These are phyloP conservation scores for Boletus rubroflammeus DNA, from an alignment of 768 basidiomycete species.

Conservation along the genomic window DNA sequence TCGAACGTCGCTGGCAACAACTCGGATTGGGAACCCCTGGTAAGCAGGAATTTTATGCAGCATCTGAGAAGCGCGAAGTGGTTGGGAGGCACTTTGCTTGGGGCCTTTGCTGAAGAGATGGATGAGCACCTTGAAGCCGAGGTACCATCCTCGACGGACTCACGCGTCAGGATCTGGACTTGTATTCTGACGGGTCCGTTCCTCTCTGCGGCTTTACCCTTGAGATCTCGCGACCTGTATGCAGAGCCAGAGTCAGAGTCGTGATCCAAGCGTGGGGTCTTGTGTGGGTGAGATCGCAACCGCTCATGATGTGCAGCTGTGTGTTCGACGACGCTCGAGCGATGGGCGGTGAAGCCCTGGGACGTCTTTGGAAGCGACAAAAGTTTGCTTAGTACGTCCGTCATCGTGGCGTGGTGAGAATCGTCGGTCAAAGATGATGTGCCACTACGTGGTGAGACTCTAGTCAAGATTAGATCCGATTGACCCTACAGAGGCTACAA, in stretches of 20 bases:
- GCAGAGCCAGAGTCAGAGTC: conserved; percentile 69
- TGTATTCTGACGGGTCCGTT: conserved; percentile 45
- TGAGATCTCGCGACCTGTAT: conserved; percentile 45
- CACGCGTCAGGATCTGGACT: conserved; percentile 44
- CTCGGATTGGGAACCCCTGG: conserved; percentile 30
- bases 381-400: conserved; percentile 36
- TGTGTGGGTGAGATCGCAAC: conserved; percentile 59
- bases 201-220: conserved; percentile 22
- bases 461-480: background rate
- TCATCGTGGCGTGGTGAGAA: conserved; percentile 24
- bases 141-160: background rate
- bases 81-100: conserved; percentile 6
- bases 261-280: conserved; percentile 61
- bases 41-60: conserved; percentile 42
- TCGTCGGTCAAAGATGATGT: background rate
- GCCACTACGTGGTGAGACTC: background rate
- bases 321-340: conserved; percentile 35
- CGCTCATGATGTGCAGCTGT: conserved; percentile 34
- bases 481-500: background rate
- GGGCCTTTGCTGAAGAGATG: conserved; percentile 7
- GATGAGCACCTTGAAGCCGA: background rate
- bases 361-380: conserved; percentile 51
- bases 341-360: conserved; percentile 44
- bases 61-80: conserved; percentile 31
- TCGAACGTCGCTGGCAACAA: conserved; percentile 50